These are phyloP conservation scores for Oligophagozyma castellii DNA, from an alignment of 1,139 yeast genomes.

Conservation along the genomic window DNA sequence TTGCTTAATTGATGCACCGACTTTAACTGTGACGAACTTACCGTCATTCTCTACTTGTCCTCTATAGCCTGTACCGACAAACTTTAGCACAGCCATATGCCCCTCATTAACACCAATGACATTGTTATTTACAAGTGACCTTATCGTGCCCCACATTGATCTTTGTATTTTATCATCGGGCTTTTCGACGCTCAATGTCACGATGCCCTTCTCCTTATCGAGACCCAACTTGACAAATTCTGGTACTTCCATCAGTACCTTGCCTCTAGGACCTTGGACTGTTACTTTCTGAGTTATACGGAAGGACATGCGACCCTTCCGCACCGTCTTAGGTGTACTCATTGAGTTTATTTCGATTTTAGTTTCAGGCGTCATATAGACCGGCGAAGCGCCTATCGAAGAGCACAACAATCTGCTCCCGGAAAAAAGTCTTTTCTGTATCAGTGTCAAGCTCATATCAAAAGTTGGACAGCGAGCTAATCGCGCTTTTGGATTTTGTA, in stretches of 20 bases:
- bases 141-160: conserved; percentile 90
- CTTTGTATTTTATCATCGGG: conserved; percentile 54
- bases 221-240: conserved; percentile 42
- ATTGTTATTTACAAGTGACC: conserved; percentile 66
- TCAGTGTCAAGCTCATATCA: not conserved
- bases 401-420: conserved; percentile 25
- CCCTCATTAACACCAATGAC: conserved; percentile 87
- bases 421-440: conserved; percentile 25
- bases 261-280: conserved; percentile 77
- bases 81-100: conserved; percentile 71
- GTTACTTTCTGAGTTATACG: conserved; percentile 46
- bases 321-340: conserved; percentile 36
- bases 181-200: conserved; percentile 45
- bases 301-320: conserved; percentile 54
- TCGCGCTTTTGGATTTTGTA: too few relatives aligned
- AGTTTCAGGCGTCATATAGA: conserved; percentile 42
- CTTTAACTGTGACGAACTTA: conserved; percentile 55
- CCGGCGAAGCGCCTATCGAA: conserved; percentile 50
- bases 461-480: too few relatives aligned
- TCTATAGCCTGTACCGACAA: conserved; percentile 96
- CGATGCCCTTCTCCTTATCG: conserved; percentile 25
- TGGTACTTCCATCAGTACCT: conserved; percentile 51
- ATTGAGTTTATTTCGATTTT: conserved; percentile 26
- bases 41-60: conserved; percentile 49
- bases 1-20: conserved; percentile 71